Evolutionary conservation across 306 rosid species (phyloP).

Genomic region (Purshia tridentata): DNA sequence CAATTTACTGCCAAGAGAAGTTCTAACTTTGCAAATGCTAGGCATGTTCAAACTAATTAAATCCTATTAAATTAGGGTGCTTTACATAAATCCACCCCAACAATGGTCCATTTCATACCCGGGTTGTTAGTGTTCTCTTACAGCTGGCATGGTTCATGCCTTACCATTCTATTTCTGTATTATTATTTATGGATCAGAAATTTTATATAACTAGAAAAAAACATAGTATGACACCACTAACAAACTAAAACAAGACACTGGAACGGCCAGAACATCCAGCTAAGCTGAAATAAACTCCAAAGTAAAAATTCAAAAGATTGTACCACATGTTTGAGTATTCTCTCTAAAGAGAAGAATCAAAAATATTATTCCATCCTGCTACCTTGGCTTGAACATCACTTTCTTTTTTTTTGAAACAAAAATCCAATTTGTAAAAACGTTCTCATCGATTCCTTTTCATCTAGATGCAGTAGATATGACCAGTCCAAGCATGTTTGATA

Average conservation of each 20-base stretch:
- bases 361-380: not conserved
- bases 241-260: not conserved
- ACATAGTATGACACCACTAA: not conserved
- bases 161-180: not conserved
- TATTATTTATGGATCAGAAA: not conserved
- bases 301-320: not conserved
- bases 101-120: not conserved
- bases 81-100: not conserved
- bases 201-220: not conserved
- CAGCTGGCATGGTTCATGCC: not conserved
- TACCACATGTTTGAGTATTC: not conserved
- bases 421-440: not conserved
- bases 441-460: constrained; percentile 1
- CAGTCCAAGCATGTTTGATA: not conserved
- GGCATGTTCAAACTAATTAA: not conserved
- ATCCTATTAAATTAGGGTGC: not conserved
- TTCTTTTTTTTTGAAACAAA: not conserved
- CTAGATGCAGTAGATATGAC: not conserved
- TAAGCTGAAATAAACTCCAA: not conserved
- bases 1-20: not conserved
- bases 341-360: not conserved
- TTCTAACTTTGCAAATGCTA: not conserved
- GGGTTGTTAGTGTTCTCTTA: not conserved
- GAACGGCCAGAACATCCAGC: not conserved
- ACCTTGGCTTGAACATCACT: not conserved